phyloP scores from a whole-genome alignment of 176 grass and related monocot species.

The Typha latifolia region DNA sequence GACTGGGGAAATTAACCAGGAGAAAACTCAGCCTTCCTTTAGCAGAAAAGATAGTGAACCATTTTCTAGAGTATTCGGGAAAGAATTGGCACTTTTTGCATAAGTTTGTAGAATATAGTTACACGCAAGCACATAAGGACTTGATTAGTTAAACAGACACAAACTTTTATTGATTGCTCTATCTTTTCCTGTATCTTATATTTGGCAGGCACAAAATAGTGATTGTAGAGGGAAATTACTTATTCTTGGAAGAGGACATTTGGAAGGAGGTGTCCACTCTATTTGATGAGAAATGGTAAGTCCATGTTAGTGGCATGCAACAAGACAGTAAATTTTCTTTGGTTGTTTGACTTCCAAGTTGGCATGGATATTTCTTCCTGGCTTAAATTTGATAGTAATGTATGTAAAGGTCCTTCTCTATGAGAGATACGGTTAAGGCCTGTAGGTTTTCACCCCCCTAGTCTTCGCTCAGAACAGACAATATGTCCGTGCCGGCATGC shows the following conservation, averaged over 20 bases:
- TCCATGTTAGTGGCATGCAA: constrained; percentile 5
- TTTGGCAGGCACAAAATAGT: constrained; percentile 72
- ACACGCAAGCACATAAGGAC: not conserved
- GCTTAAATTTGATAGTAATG: not conserved
- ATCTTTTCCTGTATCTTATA: not conserved
- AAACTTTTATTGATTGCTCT: not conserved
- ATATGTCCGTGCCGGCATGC: no score
- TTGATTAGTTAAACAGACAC: not conserved
- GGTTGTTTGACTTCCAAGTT: not conserved
- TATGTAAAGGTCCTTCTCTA: not conserved
- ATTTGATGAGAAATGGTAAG: constrained; percentile 94
- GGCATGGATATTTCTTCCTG: not conserved
- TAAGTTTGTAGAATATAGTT: no score
- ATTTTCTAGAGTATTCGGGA: no score
- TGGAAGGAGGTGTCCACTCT: constrained; percentile 65
- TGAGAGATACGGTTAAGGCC: no score
- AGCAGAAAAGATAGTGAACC: no score
- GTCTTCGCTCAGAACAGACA: no score
- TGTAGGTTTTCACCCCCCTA: no score
- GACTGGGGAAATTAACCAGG: no score
- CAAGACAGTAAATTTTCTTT: constrained; percentile 6
- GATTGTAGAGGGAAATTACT: constrained; percentile 84
- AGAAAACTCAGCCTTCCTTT: no score
- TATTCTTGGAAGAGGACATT: constrained; percentile 58
- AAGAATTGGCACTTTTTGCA: no score